A percentile compares a stretch with the other conserved stretches of the same genome.
These are phyloP conservation scores for Mycena pura DNA, from an alignment of 768 basidiomycete genomes.

Conservation along the genomic window DNA sequence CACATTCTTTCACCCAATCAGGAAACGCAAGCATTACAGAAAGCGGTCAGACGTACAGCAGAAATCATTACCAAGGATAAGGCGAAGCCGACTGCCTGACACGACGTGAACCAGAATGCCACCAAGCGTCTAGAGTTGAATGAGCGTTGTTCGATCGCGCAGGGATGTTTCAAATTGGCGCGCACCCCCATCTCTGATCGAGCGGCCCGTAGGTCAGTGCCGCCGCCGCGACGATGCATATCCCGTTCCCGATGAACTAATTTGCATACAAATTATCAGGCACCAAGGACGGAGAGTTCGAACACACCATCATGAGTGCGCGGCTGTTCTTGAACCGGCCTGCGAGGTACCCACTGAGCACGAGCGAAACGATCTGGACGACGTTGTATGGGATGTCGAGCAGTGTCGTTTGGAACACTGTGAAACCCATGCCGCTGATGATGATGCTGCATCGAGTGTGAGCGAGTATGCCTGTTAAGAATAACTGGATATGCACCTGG, in stretches of 20 bases:
- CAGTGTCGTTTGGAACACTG: conserved; percentile 21
- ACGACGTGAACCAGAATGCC: conserved; percentile 27
- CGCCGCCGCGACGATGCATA: conserved; percentile 20
- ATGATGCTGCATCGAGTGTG: conserved; percentile 41
- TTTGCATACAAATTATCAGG: not conserved
- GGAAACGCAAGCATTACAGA: not conserved
- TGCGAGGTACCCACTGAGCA: conserved; percentile 25
- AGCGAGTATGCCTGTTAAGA: conserved; percentile 26
- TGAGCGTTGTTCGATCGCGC: not conserved
- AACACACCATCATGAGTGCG: conserved; percentile 30
- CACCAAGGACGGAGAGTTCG: not conserved
- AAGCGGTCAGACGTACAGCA: conserved; percentile 10
- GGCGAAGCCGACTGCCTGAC: conserved; percentile 26
- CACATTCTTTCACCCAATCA: conserved; percentile 24
- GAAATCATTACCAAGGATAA: conserved; percentile 37
- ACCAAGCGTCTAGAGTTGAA: conserved; percentile 15
- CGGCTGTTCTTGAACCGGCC: conserved; percentile 31
- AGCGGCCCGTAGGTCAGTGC: conserved; percentile 25
- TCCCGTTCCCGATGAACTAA: conserved; percentile 21
- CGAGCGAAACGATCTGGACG: conserved; percentile 24
- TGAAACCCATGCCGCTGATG: conserved; percentile 36
- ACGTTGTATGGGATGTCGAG: conserved; percentile 20
- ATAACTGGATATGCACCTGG: conserved; percentile 14
- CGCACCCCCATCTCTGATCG: conserved; percentile 25
- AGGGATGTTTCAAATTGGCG: not conserved